These are phyloP conservation scores for Onygenales sp. DNA, from an alignment of 2,329 filamentous ascomycete genomes.

Conservation along the genomic window DNA sequence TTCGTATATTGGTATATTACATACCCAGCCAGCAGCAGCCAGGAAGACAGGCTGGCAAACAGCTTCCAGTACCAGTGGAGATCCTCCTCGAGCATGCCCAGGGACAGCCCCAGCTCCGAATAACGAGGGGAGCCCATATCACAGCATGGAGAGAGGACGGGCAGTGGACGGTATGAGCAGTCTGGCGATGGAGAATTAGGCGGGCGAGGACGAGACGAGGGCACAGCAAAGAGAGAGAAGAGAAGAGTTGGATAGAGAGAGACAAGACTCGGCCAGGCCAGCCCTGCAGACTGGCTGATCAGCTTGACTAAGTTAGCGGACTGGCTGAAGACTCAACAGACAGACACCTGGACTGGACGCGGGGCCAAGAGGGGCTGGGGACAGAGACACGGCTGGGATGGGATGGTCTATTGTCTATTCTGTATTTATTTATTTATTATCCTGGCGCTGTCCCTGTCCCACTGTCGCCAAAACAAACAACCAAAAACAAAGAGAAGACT, in stretches of 20 bases:
- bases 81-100: conserved; percentile 9
- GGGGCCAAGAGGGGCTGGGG: conserved; percentile 1
- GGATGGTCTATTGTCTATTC: not conserved
- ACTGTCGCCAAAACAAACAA: too few relatives aligned
- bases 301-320: not conserved
- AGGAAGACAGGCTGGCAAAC: conserved; percentile 17
- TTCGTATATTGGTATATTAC: conserved; percentile 1
- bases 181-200: not conserved
- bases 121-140: conserved; percentile 10
- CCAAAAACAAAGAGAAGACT: too few relatives aligned
- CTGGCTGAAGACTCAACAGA: not conserved
- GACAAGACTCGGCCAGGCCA: not conserved
- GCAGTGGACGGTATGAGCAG: not conserved
- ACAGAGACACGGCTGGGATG: not conserved
- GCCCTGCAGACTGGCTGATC: not conserved
- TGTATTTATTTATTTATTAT: not conserved
- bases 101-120: conserved; percentile 8
- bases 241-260: not conserved
- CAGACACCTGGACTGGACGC: too few relatives aligned
- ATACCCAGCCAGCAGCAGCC: conserved; percentile 22
- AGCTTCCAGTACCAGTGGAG: conserved; percentile 18
- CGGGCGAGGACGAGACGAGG: not conserved
- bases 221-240: not conserved
- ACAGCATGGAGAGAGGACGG: conserved; percentile 3
- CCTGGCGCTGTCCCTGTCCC: too few relatives aligned